phyloP scores from a whole-genome alignment of 768 basidiomycete species.

The Clitopilus passeckerianus region DNA sequence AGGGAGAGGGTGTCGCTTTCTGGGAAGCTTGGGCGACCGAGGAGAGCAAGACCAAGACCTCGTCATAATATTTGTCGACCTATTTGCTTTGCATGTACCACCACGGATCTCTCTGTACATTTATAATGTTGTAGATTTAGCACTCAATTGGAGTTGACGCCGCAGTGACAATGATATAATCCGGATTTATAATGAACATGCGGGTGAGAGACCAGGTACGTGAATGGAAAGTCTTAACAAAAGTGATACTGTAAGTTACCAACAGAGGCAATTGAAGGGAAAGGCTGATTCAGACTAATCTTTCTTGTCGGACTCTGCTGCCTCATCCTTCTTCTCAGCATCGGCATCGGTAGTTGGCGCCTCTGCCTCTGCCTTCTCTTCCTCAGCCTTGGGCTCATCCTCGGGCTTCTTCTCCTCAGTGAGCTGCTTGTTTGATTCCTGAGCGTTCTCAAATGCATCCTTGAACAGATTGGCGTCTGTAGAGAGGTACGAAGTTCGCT shows the following conservation, averaged over 20 bases:
- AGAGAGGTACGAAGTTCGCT: background rate
- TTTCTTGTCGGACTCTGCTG: slow-evolving; percentile 22
- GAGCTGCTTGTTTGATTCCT: slow-evolving; percentile 57
- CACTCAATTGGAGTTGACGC: background rate
- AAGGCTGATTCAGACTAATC: background rate
- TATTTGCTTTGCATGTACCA: slow-evolving; percentile 4
- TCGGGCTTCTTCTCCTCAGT: slow-evolving; percentile 21
- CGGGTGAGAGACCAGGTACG: background rate
- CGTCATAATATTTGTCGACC: background rate
- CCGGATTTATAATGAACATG: background rate
- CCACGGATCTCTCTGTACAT: background rate
- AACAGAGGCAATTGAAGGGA: background rate
- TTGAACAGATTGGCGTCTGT: slow-evolving; percentile 87
- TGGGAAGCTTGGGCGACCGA: slow-evolving; percentile 77
- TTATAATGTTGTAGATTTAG: background rate
- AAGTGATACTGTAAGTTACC: background rate
- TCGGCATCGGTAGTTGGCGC: slow-evolving; percentile 18
- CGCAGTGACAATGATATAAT: background rate
- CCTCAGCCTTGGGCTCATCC: slow-evolving; percentile 25
- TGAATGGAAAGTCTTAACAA: background rate
- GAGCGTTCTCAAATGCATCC: slow-evolving; percentile 80
- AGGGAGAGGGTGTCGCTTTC: slow-evolving; percentile 60
- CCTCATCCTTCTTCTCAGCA: slow-evolving; percentile 21
- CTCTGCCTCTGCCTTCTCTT: slow-evolving; percentile 20
- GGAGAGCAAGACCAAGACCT: slow-evolving; percentile 31